Conservation (phyloP, 2,329 filamentous ascomycete species). For the Cladophialophora bantiana region DNA sequence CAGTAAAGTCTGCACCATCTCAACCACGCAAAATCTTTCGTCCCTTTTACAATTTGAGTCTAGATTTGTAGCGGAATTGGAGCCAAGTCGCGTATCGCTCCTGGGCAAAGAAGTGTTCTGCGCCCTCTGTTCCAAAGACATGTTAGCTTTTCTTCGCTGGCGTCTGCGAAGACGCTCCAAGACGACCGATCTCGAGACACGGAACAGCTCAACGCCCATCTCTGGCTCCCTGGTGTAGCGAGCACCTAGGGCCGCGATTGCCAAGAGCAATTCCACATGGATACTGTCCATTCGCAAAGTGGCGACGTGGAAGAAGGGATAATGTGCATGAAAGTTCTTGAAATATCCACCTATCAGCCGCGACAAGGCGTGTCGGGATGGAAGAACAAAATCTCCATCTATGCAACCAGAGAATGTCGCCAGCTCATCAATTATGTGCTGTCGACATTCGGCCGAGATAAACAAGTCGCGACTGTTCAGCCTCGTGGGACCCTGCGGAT, state of each 20-base stretch:
- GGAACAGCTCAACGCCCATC: constrained; percentile 5
- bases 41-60: background rate
- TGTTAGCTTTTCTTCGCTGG: constrained; percentile 3
- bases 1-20: constrained; percentile 19
- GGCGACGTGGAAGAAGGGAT: constrained; percentile 71
- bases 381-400: constrained; percentile 43
- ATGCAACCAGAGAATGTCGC: constrained; percentile 26
- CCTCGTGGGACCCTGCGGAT: constrained; percentile 2
- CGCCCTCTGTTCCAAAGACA: background rate
- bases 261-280: constrained; percentile 72
- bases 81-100: no score
- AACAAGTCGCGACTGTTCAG: constrained; percentile 35
- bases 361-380: constrained; percentile 72
- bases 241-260: constrained; percentile 67
- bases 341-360: constrained; percentile 75
- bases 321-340: constrained; percentile 68
- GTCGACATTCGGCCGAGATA: constrained; percentile 44
- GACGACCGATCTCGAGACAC: background rate
- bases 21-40: background rate
- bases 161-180: constrained; percentile 1
- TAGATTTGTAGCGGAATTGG: background rate
- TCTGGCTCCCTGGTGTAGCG: constrained; percentile 36
- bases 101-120: background rate
- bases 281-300: constrained; percentile 68
- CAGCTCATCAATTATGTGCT: constrained; percentile 35